phyloP scores from a whole-genome alignment of 176 grass and related monocot species.

The Musa beccarii region DNA sequence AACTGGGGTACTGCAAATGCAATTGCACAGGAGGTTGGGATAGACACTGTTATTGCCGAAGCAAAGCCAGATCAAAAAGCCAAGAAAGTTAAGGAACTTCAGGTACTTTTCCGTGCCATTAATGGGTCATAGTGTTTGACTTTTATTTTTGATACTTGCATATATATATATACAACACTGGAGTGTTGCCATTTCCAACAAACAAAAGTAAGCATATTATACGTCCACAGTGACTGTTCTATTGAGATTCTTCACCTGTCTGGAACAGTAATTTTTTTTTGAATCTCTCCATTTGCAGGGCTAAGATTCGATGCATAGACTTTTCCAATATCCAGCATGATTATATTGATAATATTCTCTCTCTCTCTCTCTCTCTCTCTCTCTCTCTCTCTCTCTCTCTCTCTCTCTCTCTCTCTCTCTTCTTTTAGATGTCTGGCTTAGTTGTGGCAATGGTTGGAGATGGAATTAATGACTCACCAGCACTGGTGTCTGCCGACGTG shows the following conservation, averaged over 20 bases:
- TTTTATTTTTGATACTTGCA: not conserved
- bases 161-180: not conserved
- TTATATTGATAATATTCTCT: not conserved
- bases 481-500: slow-evolving; percentile 70
- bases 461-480: slow-evolving; percentile 85
- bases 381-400: slow-evolving; percentile 11
- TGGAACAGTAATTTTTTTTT: not conserved
- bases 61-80: slow-evolving; percentile 61
- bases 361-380: slow-evolving; percentile 20
- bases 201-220: no score
- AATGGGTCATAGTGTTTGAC: not conserved
- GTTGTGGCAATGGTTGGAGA: slow-evolving; percentile 92
- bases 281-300: not conserved
- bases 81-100: slow-evolving; percentile 42
- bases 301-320: no score
- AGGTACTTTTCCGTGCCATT: slow-evolving; percentile 31
- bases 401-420: not conserved
- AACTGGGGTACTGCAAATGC: slow-evolving; percentile 95
- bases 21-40: slow-evolving; percentile 69
- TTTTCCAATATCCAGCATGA: no score
- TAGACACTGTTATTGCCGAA: slow-evolving; percentile 63
- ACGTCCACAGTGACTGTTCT: not conserved
- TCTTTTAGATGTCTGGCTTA: slow-evolving; percentile 45
- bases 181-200: no score
- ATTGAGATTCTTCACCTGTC: not conserved